phyloP scores from a whole-genome alignment of 805 yeast species.

The Wickerhamiella siamensis region DNA sequence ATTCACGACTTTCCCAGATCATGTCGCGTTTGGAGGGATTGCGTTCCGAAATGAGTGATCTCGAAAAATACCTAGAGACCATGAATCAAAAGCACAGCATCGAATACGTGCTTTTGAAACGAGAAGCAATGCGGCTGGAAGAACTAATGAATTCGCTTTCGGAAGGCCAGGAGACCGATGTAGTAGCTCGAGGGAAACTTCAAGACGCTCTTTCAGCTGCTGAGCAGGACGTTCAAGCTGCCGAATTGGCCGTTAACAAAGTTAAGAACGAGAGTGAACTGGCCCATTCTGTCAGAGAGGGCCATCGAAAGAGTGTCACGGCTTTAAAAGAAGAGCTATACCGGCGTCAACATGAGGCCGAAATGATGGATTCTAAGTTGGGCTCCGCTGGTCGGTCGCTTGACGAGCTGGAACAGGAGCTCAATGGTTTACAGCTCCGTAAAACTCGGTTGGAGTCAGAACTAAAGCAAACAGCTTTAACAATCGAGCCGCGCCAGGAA shows the following conservation, averaged over 20 bases:
- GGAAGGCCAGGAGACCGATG: conserved; percentile 5
- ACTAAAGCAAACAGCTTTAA: too few relatives aligned
- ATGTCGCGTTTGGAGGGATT: conserved; percentile 63
- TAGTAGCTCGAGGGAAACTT: neutral
- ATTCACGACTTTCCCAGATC: conserved; percentile 55
- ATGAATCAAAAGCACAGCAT: conserved; percentile 55
- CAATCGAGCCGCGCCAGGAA: too few relatives aligned
- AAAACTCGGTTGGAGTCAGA: too few relatives aligned
- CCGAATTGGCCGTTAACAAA: conserved; percentile 8
- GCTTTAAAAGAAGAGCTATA: neutral
- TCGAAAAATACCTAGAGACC: conserved; percentile 50
- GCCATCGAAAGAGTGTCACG: neutral
- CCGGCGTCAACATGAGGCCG: neutral
- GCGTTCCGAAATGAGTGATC: conserved; percentile 63
- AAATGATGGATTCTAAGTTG: too few relatives aligned
- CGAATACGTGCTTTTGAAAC: conserved; percentile 62
- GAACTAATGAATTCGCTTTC: conserved; percentile 3
- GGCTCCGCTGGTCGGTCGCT: too few relatives aligned
- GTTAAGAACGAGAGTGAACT: conserved; percentile 8
- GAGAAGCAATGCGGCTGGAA: conserved; percentile 32
- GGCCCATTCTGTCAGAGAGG: neutral
- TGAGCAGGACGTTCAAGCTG: conserved; percentile 7
- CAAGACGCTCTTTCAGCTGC: conserved; percentile 5
- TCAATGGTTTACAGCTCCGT: too few relatives aligned
- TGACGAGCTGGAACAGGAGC: too few relatives aligned